Base-by-base conservation (phyloP, 2,329 filamentous ascomycete genomes). In the Colletotrichum graminicola region DNA sequence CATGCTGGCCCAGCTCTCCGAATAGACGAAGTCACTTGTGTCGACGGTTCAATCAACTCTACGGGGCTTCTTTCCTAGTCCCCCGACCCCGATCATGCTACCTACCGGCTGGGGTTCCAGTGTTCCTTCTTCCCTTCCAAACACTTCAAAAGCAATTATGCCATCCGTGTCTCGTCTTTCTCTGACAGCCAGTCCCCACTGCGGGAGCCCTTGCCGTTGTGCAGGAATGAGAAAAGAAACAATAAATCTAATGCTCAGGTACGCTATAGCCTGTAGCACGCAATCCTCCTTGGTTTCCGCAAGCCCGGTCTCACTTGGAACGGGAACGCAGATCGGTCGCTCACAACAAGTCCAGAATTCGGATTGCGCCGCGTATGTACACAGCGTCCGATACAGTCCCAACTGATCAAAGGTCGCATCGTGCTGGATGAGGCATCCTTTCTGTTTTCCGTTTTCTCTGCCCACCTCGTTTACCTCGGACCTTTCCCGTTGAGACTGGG, bases 221-320 rank as follows among this genome's bases (percentile, higher is more conserved):
- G 57, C 11, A n/a, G 51, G 26, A n/a, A 39, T 34, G n/a, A 39
- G 45, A 69, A 64, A 65, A 69, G 62, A 66, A 60, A 69, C 45
- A 11, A 29, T 29, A 11, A 34, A 59, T 45, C 36, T 43, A 32
- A 59, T 34, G 41, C 54, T 26, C 34, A 66, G 61, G 43, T 54
- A 18, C 56, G 34, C 29, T 29, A 29, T 36, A 36, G 10, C 10
- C 61, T 47, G 36, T 45, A 34, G 61, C 66, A 47, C 66, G 45
- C 61, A 59, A 54, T 39, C 61, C 14, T 54, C 54, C 29, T 45
- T 14, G 61, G 54, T 59, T 54, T 60, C 62, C 62, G 29, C 62
- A n/a, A 59, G 21, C 18, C 62, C 36, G 29, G 54, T 52, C 36
- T 59, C 32, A 55, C 52, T 55, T 36, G 21, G 21, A 34, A 32